These are phyloP conservation scores for Boletus pseudo-olivaceus DNA, from an alignment of 768 basidiomycete species.

Conservation along the genomic window DNA sequence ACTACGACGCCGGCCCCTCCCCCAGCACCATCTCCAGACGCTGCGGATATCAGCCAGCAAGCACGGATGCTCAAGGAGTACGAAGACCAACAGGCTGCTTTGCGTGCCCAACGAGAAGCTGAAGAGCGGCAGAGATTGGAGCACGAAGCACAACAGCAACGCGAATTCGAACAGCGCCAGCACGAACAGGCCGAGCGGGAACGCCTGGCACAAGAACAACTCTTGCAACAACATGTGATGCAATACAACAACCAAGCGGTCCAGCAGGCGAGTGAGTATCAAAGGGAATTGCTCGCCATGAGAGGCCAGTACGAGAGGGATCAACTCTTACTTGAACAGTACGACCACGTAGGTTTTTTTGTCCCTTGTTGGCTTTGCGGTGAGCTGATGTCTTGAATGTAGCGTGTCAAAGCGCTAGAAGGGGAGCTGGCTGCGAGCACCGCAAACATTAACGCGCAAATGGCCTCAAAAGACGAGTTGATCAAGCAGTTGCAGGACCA, in stretches of 20 bases:
- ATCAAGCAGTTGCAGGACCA: slow-evolving; percentile 96
- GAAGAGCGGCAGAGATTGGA: slow-evolving; percentile 83
- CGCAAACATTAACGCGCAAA: slow-evolving; percentile 77
- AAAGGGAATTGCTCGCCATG: slow-evolving; percentile 88
- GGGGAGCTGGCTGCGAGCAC: slow-evolving; percentile 76
- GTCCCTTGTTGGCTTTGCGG: not conserved
- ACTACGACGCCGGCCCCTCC: slow-evolving; percentile 56
- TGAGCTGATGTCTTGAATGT: slow-evolving; percentile 10
- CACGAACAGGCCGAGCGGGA: slow-evolving; percentile 84
- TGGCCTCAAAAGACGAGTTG: slow-evolving; percentile 89
- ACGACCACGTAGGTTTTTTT: slow-evolving; percentile 68
- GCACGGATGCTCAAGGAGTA: slow-evolving; percentile 93
- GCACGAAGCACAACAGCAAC: slow-evolving; percentile 71
- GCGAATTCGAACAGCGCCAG: slow-evolving; percentile 89
- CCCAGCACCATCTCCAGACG: slow-evolving; percentile 68
- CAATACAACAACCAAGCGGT: slow-evolving; percentile 75
- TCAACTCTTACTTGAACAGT: slow-evolving; percentile 95
- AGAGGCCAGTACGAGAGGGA: slow-evolving; percentile 97
- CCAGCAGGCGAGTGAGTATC: slow-evolving; percentile 76
- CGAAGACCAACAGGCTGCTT: slow-evolving; percentile 88
- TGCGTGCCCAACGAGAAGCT: slow-evolving; percentile 75
- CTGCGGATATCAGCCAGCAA: slow-evolving; percentile 80
- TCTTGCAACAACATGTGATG: slow-evolving; percentile 80
- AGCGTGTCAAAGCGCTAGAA: slow-evolving; percentile 96
- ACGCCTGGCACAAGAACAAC: slow-evolving; percentile 82